A percentile compares a stretch with the other conserved stretches of the same genome.
phyloP scores from a whole-genome alignment of 2,329 filamentous ascomycete species.

The Cladosporium sphaerospermum region DNA sequence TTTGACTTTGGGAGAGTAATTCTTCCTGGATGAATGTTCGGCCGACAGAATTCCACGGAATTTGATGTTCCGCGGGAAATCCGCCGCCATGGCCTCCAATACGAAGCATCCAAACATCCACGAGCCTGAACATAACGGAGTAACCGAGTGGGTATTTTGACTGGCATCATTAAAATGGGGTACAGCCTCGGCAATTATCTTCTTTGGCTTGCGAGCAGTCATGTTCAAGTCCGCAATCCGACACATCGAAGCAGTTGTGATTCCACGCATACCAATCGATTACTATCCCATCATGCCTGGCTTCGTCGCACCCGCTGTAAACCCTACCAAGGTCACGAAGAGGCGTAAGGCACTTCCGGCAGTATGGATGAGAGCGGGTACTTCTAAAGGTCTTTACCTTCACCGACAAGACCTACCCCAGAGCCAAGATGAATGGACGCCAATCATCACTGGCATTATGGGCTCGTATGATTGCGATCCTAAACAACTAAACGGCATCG shows the following conservation, averaged over 20 bases:
- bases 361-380: slow-evolving; percentile 36
- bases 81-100: neutral
- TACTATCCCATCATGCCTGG: slow-evolving; percentile 10
- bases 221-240: slow-evolving; percentile 14
- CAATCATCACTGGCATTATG: slow-evolving; percentile 30
- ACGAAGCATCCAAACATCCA: too few relatives aligned
- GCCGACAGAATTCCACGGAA: neutral
- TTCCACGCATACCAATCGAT: slow-evolving; percentile 8
- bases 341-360: slow-evolving; percentile 24
- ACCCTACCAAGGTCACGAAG: slow-evolving; percentile 1
- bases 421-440: slow-evolving; percentile 23
- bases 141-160: too few relatives aligned
- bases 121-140: too few relatives aligned
- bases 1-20: neutral
- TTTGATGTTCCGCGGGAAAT: neutral
- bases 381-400: slow-evolving; percentile 37
- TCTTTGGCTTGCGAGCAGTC: neutral
- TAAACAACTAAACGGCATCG: slow-evolving; percentile 21
- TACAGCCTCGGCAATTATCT: neutral
- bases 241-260: slow-evolving; percentile 10
- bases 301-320: slow-evolving; percentile 1
- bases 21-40: too few relatives aligned
- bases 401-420: slow-evolving; percentile 30
- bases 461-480: slow-evolving; percentile 26
- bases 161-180: too few relatives aligned